Base-by-base conservation (phyloP, 176 grass and related monocot species). In the Puccinellia tenuiflora region DNA sequence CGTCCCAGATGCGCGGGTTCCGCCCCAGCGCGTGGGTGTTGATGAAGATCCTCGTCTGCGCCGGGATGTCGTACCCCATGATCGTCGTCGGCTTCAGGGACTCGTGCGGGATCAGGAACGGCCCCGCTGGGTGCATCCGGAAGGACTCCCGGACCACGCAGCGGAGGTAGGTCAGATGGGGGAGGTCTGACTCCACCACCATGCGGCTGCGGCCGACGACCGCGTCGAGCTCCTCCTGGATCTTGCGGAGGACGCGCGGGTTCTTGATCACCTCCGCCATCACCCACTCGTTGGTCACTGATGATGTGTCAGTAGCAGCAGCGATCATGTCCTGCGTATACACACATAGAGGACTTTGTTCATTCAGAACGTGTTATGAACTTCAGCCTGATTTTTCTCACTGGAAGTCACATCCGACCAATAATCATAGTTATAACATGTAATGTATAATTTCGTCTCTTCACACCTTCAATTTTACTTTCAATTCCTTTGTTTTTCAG, bases 211-310 rank as follows among this genome's bases (percentile, higher is more conserved):
- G 77, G 61, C 91, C 96, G 1, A 95, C 69, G 0, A 98, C 77
- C 0, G 47, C 47, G 73, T 98, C 92, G 0, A 98, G 92, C 82
- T 98, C 96, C 26, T 85, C 79, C 86, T 98, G 96, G 46, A 95
- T 82, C 26, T 78, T 80, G 20, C 38, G 48, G 42, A 95, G 92
- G 50, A 98, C 86, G 45, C 85, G 78, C 4, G 96, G 92, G 71
- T 88, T 91, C 74, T 88, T 90, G 74, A 98, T 98, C 88, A 91
- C 92, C 83, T 98, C 96, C 0, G 89, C 86, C 96, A 95, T 98
- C 77, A 90, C 96, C 96, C 96, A 98, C 40, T 98, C 96, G 52
- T 90, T 95, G 15, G 87, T 93, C 79, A 98, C 96, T 2, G 90
- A 78, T 0, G 90, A 91, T 1, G 92, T 98, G 21, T 98, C 92